phyloP scores from a whole-genome alignment of 768 basidiomycete genomes.

The Sporobolomyces phaffii region DNA sequence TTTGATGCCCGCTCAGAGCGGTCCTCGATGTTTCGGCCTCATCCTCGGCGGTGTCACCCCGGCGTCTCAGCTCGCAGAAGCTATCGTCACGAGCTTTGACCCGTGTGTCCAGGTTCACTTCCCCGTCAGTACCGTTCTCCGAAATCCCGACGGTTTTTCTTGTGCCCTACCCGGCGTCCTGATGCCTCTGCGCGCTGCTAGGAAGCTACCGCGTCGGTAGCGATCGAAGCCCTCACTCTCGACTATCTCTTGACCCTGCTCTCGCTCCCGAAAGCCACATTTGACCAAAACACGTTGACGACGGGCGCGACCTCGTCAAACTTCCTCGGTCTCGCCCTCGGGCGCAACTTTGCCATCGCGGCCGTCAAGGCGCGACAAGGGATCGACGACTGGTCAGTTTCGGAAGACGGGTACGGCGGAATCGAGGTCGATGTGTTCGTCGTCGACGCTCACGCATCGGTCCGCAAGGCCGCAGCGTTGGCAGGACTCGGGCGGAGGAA shows the following conservation, averaged over 20 bases:
- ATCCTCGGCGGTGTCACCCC: constrained; percentile 44
- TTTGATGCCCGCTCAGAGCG: constrained; percentile 47
- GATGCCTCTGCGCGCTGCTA: constrained; percentile 40
- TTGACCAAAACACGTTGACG: constrained; percentile 48
- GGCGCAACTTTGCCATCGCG: constrained; percentile 46
- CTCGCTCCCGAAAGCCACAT: constrained; percentile 34
- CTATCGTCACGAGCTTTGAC: constrained; percentile 46
- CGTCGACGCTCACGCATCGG: constrained; percentile 49
- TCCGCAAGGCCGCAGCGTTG: constrained; percentile 49
- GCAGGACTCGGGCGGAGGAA: constrained; percentile 48
- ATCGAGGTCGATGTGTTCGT: constrained; percentile 45
- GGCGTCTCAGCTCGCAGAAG: constrained; percentile 48
- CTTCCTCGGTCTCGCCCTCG: constrained; percentile 50
- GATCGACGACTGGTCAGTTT: constrained; percentile 43
- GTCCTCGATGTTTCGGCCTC: constrained; percentile 44
- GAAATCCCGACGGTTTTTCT: constrained; percentile 28
- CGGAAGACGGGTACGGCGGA: constrained; percentile 48
- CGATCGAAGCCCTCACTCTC: constrained; percentile 38
- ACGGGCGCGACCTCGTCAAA: constrained; percentile 51
- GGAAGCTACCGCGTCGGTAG: constrained; percentile 36
- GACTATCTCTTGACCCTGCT: constrained; percentile 40
- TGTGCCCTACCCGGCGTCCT: neutral
- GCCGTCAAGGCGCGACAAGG: constrained; percentile 37
- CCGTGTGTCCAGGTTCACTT: constrained; percentile 48
- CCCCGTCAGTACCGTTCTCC: constrained; percentile 34